Conservation (phyloP, 306 rosid species). For the Vigna trinervia region DNA sequence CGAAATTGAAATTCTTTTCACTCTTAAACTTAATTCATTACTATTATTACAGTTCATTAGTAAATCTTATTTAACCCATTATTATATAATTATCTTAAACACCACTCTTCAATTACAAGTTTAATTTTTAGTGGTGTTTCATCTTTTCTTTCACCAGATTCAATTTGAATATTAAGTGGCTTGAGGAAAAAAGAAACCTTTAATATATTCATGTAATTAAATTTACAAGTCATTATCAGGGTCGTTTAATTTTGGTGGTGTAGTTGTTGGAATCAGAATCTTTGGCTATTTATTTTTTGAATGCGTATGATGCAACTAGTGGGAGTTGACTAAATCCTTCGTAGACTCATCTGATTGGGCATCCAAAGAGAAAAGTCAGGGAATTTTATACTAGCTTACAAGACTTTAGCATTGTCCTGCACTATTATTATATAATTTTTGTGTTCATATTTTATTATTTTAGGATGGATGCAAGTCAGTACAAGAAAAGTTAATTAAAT, state of each 20-base stretch:
- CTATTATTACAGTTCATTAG: too few species aligned
- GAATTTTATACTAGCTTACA: conserved; percentile 6
- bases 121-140: too few species aligned
- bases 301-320: background rate
- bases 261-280: background rate
- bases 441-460: background rate
- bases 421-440: background rate
- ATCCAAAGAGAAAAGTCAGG: conserved; percentile 5
- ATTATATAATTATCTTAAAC: background rate
- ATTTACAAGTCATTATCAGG: background rate
- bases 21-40: too few species aligned
- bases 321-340: background rate
- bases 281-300: background rate
- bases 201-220: too few species aligned
- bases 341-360: background rate
- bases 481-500: background rate
- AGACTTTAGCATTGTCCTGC: background rate
- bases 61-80: too few species aligned
- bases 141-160: too few species aligned
- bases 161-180: too few species aligned
- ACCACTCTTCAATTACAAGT: too few species aligned
- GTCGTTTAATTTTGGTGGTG: background rate
- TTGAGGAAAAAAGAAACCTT: too few species aligned
- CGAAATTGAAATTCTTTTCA: too few species aligned
- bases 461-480: background rate